Base-by-base conservation (phyloP, 306 rosid genomes). In the Malus fusca region DNA sequence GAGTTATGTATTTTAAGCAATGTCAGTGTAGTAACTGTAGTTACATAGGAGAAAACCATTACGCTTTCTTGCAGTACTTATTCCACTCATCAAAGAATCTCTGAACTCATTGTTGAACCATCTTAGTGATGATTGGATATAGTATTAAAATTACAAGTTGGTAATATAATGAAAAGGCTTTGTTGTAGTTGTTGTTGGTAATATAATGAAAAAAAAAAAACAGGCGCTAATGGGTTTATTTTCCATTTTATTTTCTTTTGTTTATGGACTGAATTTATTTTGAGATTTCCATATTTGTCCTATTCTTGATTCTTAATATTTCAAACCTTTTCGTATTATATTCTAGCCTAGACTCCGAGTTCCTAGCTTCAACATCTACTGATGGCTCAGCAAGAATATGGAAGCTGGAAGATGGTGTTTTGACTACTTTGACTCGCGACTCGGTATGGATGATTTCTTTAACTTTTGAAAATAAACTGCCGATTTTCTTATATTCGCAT, bases 321-420 rank as follows among this genome's bases (percentile, higher is more conserved):
- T 18, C 8, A 66, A 55, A 40, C 69, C 78, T 66, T 82, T 67
- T 81, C 53, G 1, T 63, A 63, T 81, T 69, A 69, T 73, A 40
- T 65, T 87, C 77, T 79, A 95, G 98, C 83, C 87, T 95, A 65
- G 98, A 92, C 78, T 85, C 97, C 8, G 97, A 92, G 80, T 92
- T 86, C 84, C 87, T 95, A 69, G 97, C 90, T 82, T 90, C 98
- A 67, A 92, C 96, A 46, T 95, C 95, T 72, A 90, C 87, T 33
- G 98, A 95, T 79, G 98, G 98, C 74, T 78, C 92, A 46, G 98
- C 97, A 44, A 88, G 90, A 81, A 81, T 95, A 69, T 95, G 98
- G 98, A 92, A 92, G 75, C 59, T 85, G 13, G 91, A 88, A 71
- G 98, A 92, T 85, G 97, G 98, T 77, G 89, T 82, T 26, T 46